Percentiles rank a stretch among this genome's conserved stretches.
These are phyloP conservation scores for Flaveria robusta DNA, from an alignment of 129 eudicot species.

Conservation along the genomic window DNA sequence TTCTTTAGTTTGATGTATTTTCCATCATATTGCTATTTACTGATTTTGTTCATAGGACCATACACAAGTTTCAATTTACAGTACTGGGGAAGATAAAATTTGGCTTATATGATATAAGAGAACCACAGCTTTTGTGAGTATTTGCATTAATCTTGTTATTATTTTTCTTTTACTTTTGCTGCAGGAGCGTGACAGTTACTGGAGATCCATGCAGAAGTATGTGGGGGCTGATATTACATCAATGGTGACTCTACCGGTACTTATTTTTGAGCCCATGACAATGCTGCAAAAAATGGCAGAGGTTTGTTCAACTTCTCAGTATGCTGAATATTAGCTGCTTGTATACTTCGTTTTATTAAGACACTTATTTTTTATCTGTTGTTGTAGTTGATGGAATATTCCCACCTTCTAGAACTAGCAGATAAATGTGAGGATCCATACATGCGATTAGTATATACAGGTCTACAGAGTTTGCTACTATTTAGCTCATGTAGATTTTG, in stretches of 20 bases:
- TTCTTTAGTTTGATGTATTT: slow-evolving; percentile 15
- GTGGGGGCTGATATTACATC: slow-evolving; percentile 92
- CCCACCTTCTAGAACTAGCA: slow-evolving; percentile 71
- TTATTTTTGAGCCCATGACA: slow-evolving; percentile 97
- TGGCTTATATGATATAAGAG: not conserved
- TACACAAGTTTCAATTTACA: slow-evolving; percentile 6
- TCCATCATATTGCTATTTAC: not conserved
- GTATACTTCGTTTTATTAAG: slow-evolving; percentile 15
- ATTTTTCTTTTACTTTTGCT: slow-evolving; percentile 4
- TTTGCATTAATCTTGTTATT: not conserved
- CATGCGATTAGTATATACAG: slow-evolving; percentile 82
- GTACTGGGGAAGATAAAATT: not conserved
- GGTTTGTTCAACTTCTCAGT: slow-evolving; percentile 51
- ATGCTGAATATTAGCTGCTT: slow-evolving; percentile 11
- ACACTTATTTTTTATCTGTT: not conserved
- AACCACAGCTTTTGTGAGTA: slow-evolving; percentile 16
- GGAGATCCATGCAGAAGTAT: slow-evolving; percentile 95
- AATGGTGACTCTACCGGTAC: slow-evolving; percentile 92
- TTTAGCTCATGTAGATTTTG: not conserved
- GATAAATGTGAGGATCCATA: slow-evolving; percentile 89
- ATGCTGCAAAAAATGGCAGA: slow-evolving; percentile 97
- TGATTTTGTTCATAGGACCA: slow-evolving; percentile 6
- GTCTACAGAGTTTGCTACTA: slow-evolving; percentile 27
- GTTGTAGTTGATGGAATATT: slow-evolving; percentile 85
- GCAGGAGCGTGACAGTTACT: slow-evolving; percentile 92